These are phyloP conservation scores for Phytophthora cryptogea DNA, from an alignment of 352 stramenopile genomes.

Conservation along the genomic window DNA sequence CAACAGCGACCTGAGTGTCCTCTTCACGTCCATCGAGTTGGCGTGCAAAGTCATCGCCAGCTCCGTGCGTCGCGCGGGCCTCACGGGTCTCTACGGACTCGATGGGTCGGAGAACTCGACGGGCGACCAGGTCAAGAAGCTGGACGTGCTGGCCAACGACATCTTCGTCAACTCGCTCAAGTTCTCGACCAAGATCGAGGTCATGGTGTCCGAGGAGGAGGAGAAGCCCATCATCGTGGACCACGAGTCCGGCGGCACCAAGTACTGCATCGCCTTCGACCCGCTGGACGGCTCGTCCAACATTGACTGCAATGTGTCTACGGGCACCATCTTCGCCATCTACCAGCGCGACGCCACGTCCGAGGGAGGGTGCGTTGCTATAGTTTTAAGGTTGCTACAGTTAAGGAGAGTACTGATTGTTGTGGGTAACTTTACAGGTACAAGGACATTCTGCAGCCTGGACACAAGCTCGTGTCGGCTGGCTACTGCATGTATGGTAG, in stretches of 20 bases:
- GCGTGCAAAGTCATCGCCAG: constrained; percentile 98
- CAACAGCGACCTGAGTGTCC: constrained; percentile 93
- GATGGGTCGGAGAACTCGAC: constrained; percentile 97
- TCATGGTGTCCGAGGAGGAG: constrained; percentile 98
- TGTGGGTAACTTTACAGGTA: constrained; percentile 39
- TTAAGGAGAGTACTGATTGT: constrained; percentile 1
- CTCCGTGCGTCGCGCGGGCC: constrained; percentile 94
- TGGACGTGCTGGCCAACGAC: constrained; percentile 98
- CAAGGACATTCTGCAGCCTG: constrained; percentile 94
- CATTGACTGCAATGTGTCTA: constrained; percentile 99
- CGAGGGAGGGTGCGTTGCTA: constrained; percentile 44
- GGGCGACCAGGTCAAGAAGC: constrained; percentile 98
- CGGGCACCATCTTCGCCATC: constrained; percentile 98
- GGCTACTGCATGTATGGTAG: constrained; percentile 99
- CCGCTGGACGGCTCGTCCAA: constrained; percentile 98
- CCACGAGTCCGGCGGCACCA: constrained; percentile 44
- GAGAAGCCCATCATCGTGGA: constrained; percentile 97
- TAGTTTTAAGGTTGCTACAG: not conserved
- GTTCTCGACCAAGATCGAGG: constrained; percentile 96
- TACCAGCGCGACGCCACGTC: constrained; percentile 87
- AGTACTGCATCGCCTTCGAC: constrained; percentile 99
- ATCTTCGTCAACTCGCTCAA: constrained; percentile 98
- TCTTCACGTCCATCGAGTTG: constrained; percentile 96
- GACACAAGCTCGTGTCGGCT: constrained; percentile 94
- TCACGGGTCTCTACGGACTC: constrained; percentile 92